Conservation (phyloP, 164 flowering plant genomes). For the Magnolia kwangsiensis region DNA sequence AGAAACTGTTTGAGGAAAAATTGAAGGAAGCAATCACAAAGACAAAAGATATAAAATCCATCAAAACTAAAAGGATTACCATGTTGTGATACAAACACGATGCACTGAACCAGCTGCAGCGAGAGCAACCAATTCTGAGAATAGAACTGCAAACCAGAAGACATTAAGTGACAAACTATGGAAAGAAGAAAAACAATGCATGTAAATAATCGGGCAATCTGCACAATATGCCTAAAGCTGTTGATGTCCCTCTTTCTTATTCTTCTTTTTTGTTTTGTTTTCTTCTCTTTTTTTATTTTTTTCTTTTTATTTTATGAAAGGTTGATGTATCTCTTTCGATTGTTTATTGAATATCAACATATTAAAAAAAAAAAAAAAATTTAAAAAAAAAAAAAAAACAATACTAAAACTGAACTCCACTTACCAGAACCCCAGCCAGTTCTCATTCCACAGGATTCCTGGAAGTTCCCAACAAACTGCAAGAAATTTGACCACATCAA, state of each 20-base stretch:
- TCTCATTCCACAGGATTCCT: constrained; percentile 66
- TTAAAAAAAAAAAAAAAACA: not conserved
- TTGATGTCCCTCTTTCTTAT: not conserved
- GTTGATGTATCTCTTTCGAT: too few relatives aligned
- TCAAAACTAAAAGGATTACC: constrained; percentile 42
- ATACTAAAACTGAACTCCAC: constrained; percentile 11
- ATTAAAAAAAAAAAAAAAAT: not conserved
- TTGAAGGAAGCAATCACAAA: not conserved
- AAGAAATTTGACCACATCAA: constrained; percentile 20
- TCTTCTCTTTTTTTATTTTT: too few relatives aligned
- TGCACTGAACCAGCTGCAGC: constrained; percentile 92
- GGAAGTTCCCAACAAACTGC: constrained; percentile 96
- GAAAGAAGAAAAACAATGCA: not conserved
- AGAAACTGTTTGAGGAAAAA: not conserved
- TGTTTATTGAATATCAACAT: too few relatives aligned
- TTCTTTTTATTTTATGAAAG: too few relatives aligned
- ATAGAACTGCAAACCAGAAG: constrained; percentile 54
- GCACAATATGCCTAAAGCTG: not conserved
- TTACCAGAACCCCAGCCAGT: constrained; percentile 98
- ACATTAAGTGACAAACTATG: not conserved
- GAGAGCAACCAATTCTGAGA: constrained; percentile 78
- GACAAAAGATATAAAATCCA: not conserved
- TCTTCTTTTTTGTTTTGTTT: not conserved
- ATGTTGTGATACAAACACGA: constrained; percentile 93
- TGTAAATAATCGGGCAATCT: not conserved